phyloP scores from a whole-genome alignment of 2,329 filamentous ascomycete species.

The Rhexocercosporidium sp. region DNA sequence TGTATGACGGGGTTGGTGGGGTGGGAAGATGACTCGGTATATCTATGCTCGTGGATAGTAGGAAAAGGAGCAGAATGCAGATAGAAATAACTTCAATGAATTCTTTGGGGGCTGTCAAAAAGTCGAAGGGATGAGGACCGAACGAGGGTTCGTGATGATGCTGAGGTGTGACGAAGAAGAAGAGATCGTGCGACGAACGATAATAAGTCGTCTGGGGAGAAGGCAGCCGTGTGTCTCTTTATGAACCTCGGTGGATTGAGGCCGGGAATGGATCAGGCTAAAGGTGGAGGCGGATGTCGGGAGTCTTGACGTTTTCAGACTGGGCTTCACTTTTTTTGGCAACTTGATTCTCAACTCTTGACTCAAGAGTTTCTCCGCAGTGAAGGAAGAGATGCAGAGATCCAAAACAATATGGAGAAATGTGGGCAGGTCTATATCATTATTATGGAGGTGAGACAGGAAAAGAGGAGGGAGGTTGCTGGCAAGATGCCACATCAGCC shows the following conservation, averaged over 20 bases:
- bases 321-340: not conserved
- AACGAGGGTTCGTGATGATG: not conserved
- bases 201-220: not conserved
- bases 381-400: not conserved
- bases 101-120: not conserved
- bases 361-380: slow-evolving; percentile 10
- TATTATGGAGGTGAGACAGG: not conserved
- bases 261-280: slow-evolving; percentile 19
- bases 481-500: slow-evolving; percentile 5
- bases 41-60: not conserved
- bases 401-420: slow-evolving; percentile 4
- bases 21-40: not conserved
- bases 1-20: slow-evolving; percentile 14
- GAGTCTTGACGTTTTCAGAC: slow-evolving; percentile 1
- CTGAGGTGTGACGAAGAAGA: not conserved
- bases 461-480: not conserved
- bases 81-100: too few relatives aligned
- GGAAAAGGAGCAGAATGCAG: not conserved
- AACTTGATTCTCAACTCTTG: not conserved
- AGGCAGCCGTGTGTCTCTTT: slow-evolving; percentile 10
- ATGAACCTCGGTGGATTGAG: slow-evolving; percentile 16
- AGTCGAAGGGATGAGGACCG: not conserved
- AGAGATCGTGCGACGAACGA: not conserved
- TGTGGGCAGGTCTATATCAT: not conserved
- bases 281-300: slow-evolving; percentile 10